Percentiles rank a stretch among this genome's conserved stretches.
phyloP scores from a whole-genome alignment of 805 yeast species.

The Yueomyces sp. region DNA sequence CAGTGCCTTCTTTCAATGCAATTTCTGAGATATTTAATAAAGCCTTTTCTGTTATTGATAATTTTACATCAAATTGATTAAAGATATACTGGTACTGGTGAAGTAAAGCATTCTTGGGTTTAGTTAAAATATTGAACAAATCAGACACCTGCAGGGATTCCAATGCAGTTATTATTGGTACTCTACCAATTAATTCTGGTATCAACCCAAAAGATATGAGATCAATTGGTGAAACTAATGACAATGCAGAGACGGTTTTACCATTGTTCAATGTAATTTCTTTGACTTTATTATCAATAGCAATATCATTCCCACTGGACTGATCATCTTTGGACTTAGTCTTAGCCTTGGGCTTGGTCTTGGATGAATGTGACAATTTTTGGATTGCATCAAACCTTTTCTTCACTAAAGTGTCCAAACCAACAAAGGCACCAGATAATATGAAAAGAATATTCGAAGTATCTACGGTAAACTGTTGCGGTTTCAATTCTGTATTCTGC shows the following conservation, averaged over 20 bases:
- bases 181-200: conserved; percentile 48
- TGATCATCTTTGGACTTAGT: conserved; percentile 2
- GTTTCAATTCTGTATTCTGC: conserved; percentile 20
- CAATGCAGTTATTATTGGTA: conserved; percentile 40
- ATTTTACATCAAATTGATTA: conserved; percentile 36
- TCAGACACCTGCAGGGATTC: conserved; percentile 33
- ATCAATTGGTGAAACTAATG: conserved; percentile 36
- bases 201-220: conserved; percentile 40
- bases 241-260: conserved; percentile 28
- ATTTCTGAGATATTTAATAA: conserved; percentile 33
- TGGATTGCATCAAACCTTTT: conserved; percentile 24
- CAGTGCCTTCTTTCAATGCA: conserved; percentile 41
- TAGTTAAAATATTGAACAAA: conserved; percentile 35
- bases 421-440: conserved; percentile 51
- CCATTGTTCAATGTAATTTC: conserved; percentile 28
- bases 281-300: conserved; percentile 17
- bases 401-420: conserved; percentile 36
- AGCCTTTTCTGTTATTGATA: conserved; percentile 37
- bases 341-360: conserved; percentile 1
- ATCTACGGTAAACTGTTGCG: conserved; percentile 35
- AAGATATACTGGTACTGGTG: conserved; percentile 42
- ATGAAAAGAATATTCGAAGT: conserved; percentile 44
- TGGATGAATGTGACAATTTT: neutral
- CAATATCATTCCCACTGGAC: conserved; percentile 6
- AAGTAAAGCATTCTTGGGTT: conserved; percentile 42